Conservation (phyloP, 2,329 filamentous ascomycete species). For the Sclerotiophoma versabilis region DNA sequence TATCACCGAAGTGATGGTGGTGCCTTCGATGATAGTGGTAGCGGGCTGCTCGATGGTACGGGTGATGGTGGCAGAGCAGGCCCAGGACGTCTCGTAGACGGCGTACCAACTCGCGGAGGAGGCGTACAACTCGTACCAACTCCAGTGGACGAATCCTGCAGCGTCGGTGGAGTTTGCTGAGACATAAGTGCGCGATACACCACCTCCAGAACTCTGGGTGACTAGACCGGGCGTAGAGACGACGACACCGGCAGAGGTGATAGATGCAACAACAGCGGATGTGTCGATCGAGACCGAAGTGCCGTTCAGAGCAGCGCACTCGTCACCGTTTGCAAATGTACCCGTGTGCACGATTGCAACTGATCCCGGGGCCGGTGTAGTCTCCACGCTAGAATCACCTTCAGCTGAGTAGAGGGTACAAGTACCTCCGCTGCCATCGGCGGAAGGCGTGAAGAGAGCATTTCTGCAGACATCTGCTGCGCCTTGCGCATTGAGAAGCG, state of each 20-base stretch:
- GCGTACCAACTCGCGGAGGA: slow-evolving; percentile 40
- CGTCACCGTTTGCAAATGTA: slow-evolving; percentile 28
- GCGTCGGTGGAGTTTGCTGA: slow-evolving; percentile 32
- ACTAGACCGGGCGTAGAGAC: slow-evolving; percentile 34
- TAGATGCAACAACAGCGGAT: slow-evolving; percentile 30
- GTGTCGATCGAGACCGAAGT: slow-evolving; percentile 21
- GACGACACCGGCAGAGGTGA: slow-evolving; percentile 27
- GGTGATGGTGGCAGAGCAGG: slow-evolving; percentile 30
- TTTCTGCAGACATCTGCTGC: slow-evolving; percentile 32
- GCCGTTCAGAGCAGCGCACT: slow-evolving; percentile 26
- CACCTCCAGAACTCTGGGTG: slow-evolving; percentile 28
- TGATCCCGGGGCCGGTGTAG: slow-evolving; percentile 22
- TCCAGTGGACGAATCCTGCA: slow-evolving; percentile 30
- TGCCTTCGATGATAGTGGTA: slow-evolving; percentile 15
- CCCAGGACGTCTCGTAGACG: slow-evolving; percentile 35
- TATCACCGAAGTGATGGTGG: slow-evolving; percentile 14
- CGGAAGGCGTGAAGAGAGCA: slow-evolving; percentile 30
- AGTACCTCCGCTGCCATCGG: slow-evolving; percentile 26
- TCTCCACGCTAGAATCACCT: slow-evolving; percentile 13
- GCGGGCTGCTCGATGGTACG: slow-evolving; percentile 32
- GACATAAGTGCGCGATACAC: slow-evolving; percentile 30
- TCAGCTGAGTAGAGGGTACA: slow-evolving; percentile 28
- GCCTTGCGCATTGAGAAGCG: slow-evolving; percentile 33
- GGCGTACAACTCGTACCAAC: slow-evolving; percentile 31
- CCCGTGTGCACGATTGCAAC: slow-evolving; percentile 31